Evolutionary conservation across 2,329 filamentous ascomycete genomes (phyloP).

Genomic region (Myriangium duriaei): DNA sequence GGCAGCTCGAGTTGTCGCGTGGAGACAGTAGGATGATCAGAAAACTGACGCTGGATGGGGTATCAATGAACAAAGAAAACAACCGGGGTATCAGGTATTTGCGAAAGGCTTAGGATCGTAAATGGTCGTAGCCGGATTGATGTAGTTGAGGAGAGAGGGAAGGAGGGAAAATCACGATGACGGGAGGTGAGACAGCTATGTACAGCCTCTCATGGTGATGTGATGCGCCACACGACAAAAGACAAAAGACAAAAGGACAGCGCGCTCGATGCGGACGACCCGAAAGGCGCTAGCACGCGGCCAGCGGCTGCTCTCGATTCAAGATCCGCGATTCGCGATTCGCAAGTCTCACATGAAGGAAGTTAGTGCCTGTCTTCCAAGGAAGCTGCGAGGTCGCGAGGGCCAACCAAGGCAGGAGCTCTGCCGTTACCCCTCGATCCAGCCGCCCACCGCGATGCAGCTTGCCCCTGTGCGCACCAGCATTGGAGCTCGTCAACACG

Average conservation of each 20-base stretch:
- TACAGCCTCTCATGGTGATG: too few relatives aligned
- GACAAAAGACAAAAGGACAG: background rate
- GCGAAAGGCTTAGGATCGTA: conserved; percentile 3
- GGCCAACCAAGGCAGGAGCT: background rate
- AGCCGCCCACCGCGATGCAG: too few relatives aligned
- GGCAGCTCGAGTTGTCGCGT: too few relatives aligned
- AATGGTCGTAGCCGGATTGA: background rate
- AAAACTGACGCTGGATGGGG: conserved; percentile 5
- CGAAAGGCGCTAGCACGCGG: background rate
- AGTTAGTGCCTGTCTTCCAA: too few relatives aligned
- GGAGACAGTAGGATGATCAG: background rate
- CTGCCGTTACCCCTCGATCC: background rate
- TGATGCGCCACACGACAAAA: background rate
- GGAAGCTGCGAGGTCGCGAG: background rate
- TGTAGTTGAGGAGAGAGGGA: background rate
- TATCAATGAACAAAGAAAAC: conserved; percentile 9
- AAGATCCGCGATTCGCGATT: background rate
- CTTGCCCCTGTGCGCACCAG: too few relatives aligned
- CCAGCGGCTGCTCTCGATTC: background rate
- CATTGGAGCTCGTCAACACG: too few relatives aligned
- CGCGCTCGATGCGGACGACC: background rate
- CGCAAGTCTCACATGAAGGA: too few relatives aligned
- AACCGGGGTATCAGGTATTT: conserved; percentile 7
- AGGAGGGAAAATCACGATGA: background rate
- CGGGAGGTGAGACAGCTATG: background rate